Evolutionary conservation across 1,284 basidiomycete species (phyloP), one percentile per base, ranked within the genome.

Genomic region (Austroboletus olivaceoglutinosus): DNA sequence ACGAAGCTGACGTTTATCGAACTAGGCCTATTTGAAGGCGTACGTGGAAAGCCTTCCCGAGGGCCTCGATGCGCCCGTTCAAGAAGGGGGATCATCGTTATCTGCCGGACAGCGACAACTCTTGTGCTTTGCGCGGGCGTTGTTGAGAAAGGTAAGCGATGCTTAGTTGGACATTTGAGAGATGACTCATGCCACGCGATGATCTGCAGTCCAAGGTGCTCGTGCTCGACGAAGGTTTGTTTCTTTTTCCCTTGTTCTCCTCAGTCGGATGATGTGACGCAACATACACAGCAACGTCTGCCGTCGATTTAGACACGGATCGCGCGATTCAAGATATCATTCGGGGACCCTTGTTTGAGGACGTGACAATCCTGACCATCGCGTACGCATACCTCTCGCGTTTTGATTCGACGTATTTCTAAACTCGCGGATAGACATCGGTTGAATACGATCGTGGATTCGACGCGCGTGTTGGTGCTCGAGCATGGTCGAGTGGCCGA

Each of bases 241-340:
- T 33, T 15, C 4, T 2, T 34, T 9, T 8, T 4, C 8, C n/a
- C 9, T n/a, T 9, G 16, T 10, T 7, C 7, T 4, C n/a, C 9
- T 34, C 15, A 11, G 33, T 33, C 15, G 7, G 6, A 2, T 33
- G 15, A 33, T 13, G 31, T 34, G 33, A 34, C 33, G 33, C 16
- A n/a, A 34, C 12, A 2, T 23, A 16, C 22, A 30, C 59, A 86
- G 88, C 86, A 1, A 90, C 87, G 11, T 88, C 85, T 21, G 87
- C 88, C 15, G 91, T 97, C 48, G 93, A 96, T 65, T 74, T 96
- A 34, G 91, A 95, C 64, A 97, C 93, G 3, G 93, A 97, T 69
- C 80, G 81, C 46, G 86, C 87, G 21, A 86, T 93, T 53, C 91
- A 93, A 72, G 81, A 83, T 8, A 90, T 91, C 54, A 89, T 93